A percentile compares a stretch with the other conserved stretches of the same genome.
Conservation (phyloP, 1,284 basidiomycete species). For the Cutaneotrichosporon sp. region DNA sequence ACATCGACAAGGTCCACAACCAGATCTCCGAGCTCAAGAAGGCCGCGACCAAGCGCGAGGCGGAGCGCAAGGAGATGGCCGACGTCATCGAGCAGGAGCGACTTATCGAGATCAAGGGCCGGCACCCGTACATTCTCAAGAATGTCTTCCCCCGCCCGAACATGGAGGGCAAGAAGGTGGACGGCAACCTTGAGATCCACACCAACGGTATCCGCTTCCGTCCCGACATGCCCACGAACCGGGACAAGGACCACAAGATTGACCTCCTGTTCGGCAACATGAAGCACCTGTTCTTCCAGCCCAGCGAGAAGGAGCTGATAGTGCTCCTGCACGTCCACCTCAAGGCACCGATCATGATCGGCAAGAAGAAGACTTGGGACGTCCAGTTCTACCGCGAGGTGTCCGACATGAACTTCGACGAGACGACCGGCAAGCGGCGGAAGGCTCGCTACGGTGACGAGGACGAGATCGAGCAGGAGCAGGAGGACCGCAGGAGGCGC, state of each 20-base stretch:
- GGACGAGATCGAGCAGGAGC: slow-evolving; percentile 98
- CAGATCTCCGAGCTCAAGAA: slow-evolving; percentile 96
- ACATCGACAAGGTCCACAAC: slow-evolving; percentile 85
- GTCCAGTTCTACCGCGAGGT: slow-evolving; percentile 99
- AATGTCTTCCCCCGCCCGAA: slow-evolving; percentile 95
- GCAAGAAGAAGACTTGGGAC: slow-evolving; percentile 97
- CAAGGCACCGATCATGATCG: slow-evolving; percentile 95
- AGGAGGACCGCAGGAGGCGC: slow-evolving; percentile 88
- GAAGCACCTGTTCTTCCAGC: slow-evolving; percentile 99
- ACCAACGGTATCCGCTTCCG: slow-evolving; percentile 95
- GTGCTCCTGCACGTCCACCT: slow-evolving; percentile 94
- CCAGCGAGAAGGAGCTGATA: slow-evolving; percentile 93
- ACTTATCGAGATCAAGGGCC: slow-evolving; percentile 77
- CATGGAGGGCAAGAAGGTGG: slow-evolving; percentile 55
- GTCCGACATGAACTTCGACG: slow-evolving; percentile 96
- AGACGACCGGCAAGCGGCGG: slow-evolving; percentile 90
- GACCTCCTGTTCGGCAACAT: slow-evolving; percentile 96
- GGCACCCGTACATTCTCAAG: slow-evolving; percentile 77
- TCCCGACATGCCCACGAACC: slow-evolving; percentile 74
- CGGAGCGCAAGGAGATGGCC: slow-evolving; percentile 97
- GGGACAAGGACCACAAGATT: slow-evolving; percentile 53
- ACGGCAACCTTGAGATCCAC: slow-evolving; percentile 96
- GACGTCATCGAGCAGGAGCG: slow-evolving; percentile 96
- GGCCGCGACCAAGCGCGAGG: slow-evolving; percentile 93
- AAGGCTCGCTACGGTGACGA: slow-evolving; percentile 98